phyloP scores from a whole-genome alignment of 2,329 filamentous ascomycete species.

The Pseudogymnoascus sp. region DNA sequence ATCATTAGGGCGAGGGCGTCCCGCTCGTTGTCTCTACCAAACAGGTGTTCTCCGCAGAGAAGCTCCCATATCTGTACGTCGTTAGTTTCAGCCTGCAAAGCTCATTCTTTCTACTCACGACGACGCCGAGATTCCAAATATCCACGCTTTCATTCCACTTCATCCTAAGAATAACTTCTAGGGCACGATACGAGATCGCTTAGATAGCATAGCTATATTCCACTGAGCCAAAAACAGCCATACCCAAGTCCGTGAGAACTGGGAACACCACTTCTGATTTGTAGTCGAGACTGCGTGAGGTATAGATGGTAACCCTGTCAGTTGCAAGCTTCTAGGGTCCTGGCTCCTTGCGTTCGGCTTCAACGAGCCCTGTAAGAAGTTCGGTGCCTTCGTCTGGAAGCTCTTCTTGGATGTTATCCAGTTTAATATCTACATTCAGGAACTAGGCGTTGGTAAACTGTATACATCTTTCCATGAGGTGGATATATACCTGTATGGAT shows the following conservation, averaged over 20 bases:
- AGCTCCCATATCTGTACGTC: not conserved
- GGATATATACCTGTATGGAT: not conserved
- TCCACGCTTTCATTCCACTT: not conserved
- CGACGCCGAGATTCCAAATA: not conserved
- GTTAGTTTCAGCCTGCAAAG: not conserved
- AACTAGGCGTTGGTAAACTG: not conserved
- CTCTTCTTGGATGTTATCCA: not conserved
- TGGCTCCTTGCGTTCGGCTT: not conserved
- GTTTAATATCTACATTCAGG: not conserved
- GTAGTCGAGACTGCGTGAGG: not conserved
- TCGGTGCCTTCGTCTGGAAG: not conserved
- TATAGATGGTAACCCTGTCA: not conserved
- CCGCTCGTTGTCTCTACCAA: not conserved
- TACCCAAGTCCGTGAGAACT: not conserved
- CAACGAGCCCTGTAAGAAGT: not conserved
- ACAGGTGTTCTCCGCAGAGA: not conserved
- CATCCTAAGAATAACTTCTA: not conserved
- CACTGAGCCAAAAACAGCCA: not conserved
- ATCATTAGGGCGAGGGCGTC: not conserved
- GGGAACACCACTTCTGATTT: not conserved
- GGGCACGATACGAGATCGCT: not conserved
- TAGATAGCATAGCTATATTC: not conserved
- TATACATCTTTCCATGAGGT: not conserved
- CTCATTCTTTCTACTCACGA: not conserved
- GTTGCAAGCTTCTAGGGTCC: not conserved